Evolutionary conservation across 163 green algal species (phyloP).

Genomic region (Scenedesmus sp.): DNA sequence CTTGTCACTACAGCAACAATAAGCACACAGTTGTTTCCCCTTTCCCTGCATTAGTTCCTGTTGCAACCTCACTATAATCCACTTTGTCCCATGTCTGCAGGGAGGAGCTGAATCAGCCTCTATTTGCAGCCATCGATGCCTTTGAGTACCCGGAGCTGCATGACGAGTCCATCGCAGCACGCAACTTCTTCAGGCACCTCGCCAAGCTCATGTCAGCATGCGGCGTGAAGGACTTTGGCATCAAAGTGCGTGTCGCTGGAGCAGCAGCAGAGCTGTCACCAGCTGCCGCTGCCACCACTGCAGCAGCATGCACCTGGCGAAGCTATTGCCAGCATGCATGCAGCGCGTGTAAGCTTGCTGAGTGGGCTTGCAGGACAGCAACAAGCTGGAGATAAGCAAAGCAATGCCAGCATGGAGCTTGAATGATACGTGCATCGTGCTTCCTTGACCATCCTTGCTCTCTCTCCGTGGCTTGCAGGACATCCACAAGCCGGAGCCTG

Average conservation of each 20-base stretch:
- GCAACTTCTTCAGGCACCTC: slow-evolving; percentile 84
- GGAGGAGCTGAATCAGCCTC: slow-evolving; percentile 92
- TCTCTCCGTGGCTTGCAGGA: slow-evolving; percentile 69
- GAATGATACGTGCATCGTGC: not conserved
- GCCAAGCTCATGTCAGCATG: slow-evolving; percentile 80
- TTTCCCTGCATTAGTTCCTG: not conserved
- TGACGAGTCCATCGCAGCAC: slow-evolving; percentile 91
- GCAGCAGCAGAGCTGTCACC: not conserved
- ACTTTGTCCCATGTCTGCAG: slow-evolving; percentile 57
- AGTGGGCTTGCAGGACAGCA: not conserved
- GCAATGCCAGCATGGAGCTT: not conserved
- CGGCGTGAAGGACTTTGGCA: slow-evolving; percentile 88
- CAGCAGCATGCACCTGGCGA: not conserved
- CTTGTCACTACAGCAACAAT: not conserved
- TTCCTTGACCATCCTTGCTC: not conserved
- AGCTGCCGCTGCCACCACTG: not conserved
- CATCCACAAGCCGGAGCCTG: slow-evolving; percentile 90
- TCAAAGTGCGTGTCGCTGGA: slow-evolving; percentile 64
- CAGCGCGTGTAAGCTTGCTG: too few relatives aligned
- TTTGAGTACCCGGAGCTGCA: slow-evolving; percentile 96
- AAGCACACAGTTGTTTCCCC: not conserved
- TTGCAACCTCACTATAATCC: not conserved
- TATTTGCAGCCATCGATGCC: slow-evolving; percentile 86
- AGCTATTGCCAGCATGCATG: not conserved
- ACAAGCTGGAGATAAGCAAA: not conserved